Conservation (phyloP, 148 eudicot genomes). For the Arctostaphylos glauca region DNA sequence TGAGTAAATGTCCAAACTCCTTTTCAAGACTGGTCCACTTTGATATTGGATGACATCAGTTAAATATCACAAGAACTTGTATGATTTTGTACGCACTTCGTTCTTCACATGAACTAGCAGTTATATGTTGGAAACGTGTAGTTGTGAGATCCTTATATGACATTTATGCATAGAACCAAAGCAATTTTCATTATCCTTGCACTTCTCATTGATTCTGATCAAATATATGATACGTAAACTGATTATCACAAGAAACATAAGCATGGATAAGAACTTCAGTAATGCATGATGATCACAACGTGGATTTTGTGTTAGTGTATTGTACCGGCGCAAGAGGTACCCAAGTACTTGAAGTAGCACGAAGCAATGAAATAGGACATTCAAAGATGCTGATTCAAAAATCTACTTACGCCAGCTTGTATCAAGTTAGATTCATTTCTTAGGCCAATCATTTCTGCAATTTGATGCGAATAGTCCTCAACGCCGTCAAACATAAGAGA, state of each 20-base stretch:
- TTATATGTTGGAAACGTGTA: neutral
- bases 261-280: neutral
- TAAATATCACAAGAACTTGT: neutral
- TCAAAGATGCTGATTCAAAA: neutral
- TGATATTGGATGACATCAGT: neutral
- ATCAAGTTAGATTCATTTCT: slow-evolving; percentile 84
- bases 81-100: neutral
- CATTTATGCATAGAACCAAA: neutral
- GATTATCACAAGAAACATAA: neutral
- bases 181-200: neutral
- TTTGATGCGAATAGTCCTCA: slow-evolving; percentile 97
- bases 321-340: neutral
- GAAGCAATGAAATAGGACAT: slow-evolving; percentile 11
- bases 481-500: slow-evolving; percentile 78
- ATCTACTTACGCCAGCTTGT: slow-evolving; percentile 81
- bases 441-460: slow-evolving; percentile 96
- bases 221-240: neutral
- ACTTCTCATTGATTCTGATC: neutral
- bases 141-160: neutral
- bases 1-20: neutral
- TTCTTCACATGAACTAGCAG: neutral
- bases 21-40: neutral
- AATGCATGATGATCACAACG: neutral
- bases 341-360: neutral
- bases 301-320: neutral